Evolutionary conservation across 371 early-diverging fungal species (phyloP).

Genomic region (Syncephalastrum racemosum): DNA sequence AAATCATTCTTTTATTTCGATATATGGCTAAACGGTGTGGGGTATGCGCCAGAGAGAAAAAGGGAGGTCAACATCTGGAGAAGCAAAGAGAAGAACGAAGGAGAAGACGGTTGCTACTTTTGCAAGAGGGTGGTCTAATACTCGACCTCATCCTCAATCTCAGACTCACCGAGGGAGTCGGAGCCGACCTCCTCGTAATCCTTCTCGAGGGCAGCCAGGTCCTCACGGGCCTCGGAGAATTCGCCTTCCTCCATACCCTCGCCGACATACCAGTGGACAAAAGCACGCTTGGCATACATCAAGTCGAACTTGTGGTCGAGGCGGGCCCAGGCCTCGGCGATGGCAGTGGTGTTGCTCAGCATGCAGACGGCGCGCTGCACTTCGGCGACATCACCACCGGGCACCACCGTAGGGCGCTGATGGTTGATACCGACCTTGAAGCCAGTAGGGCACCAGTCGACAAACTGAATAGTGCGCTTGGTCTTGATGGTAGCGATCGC

Average conservation of each 20-base stretch:
- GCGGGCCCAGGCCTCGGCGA: constrained; percentile 93
- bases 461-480: constrained; percentile 91
- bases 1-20: no score
- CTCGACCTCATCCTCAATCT: constrained; percentile 57
- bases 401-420: constrained; percentile 84
- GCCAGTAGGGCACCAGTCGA: constrained; percentile 97
- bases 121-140: background rate
- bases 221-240: constrained; percentile 85
- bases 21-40: no score
- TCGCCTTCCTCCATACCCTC: constrained; percentile 94
- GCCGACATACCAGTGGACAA: constrained; percentile 98
- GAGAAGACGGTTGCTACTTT: background rate
- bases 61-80: background rate
- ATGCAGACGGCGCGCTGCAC: constrained; percentile 92
- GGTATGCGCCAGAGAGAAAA: background rate
- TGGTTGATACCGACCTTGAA: constrained; percentile 85
- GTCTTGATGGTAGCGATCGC: constrained; percentile 89
- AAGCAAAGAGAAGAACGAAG: background rate
- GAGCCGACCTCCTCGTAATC: constrained; percentile 97
- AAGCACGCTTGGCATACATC: constrained; percentile 97
- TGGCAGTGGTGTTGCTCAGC: constrained; percentile 93
- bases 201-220: constrained; percentile 97
- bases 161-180: constrained; percentile 62
- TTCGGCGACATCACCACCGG: constrained; percentile 85
- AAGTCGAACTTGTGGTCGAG: constrained; percentile 92